Percentiles rank a stretch among this genome's conserved stretches.
phyloP scores from a whole-genome alignment of 192 early-diverging fungal species.

The Coemansia sp. region DNA sequence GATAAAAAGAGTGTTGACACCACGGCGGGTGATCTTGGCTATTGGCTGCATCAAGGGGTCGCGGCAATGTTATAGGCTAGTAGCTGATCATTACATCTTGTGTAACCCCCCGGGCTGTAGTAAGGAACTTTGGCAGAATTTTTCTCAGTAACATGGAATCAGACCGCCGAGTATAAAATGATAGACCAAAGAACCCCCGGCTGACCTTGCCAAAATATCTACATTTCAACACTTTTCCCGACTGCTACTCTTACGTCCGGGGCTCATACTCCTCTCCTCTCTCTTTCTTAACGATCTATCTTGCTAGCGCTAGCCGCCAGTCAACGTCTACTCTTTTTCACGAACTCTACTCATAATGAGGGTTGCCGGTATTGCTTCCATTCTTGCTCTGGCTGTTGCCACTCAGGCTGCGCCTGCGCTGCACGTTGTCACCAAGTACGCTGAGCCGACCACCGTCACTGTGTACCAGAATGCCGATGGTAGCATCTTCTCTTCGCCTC shows the following conservation, averaged over 20 bases:
- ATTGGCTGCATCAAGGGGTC: not conserved
- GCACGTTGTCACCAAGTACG: slow-evolving; percentile 6
- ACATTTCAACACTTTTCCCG: not conserved
- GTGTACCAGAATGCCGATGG: slow-evolving; percentile 8
- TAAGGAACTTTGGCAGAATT: not conserved
- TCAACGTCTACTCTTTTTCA: not conserved
- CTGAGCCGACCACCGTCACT: slow-evolving; percentile 9
- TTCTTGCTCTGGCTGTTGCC: slow-evolving; percentile 32
- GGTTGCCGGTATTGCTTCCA: slow-evolving; percentile 29
- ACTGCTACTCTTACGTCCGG: not conserved
- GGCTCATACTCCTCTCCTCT: not conserved
- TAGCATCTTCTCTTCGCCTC: not conserved
- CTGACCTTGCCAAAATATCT: not conserved
- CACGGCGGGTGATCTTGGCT: not conserved
- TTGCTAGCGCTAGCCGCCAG: slow-evolving; percentile 11
- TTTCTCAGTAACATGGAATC: not conserved
- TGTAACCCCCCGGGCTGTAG: not conserved
- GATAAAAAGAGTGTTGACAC: not conserved
- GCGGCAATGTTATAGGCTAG: not conserved
- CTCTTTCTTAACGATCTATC: not conserved
- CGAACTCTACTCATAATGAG: slow-evolving; percentile 26
- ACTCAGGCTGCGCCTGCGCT: slow-evolving; percentile 24
- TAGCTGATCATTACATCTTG: not conserved
- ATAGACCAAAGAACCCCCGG: not conserved
- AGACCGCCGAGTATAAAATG: slow-evolving; percentile 1